Evolutionary conservation across 2,329 filamentous ascomycete genomes (phyloP), one percentile per base, ranked within the genome.

Genomic region (Coniosporium uncinatum): DNA sequence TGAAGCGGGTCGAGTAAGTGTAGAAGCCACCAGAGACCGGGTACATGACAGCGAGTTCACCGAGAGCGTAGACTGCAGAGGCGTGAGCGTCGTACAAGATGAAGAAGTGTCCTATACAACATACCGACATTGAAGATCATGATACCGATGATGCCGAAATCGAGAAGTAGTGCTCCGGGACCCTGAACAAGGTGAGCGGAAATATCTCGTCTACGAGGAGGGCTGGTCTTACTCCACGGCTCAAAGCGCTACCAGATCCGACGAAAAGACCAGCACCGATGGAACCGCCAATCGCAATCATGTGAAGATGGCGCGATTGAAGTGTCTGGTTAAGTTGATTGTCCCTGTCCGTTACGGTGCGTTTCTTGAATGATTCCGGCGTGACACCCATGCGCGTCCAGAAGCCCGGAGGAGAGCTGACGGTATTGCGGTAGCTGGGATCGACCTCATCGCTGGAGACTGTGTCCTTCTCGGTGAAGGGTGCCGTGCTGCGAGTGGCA

Each of bases 261-360:
- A 96, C 87, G 59, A 95, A 95, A 3, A 96, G 71, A 49, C 90
- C 89, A 42, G 62, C 62, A 42, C 66, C 66, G 54, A 95, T 95
- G 11, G 86, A 36, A 8, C 33, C 33, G 16, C 89, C 89, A 51
- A 96, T 95, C 14, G 91, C 91, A 71, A 96, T 96, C 91, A 96
- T 96, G 69, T 96, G 90, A 58, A 96, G 59, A 69, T 97, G 91
- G 37, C 89, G 76, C 17, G 82, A 81, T 65, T 94, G 93, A 51
- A 95, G 66, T 59, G 42, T 38, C 17, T 81, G 44, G 38, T 48
- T 41, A 11, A 42, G 32, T 32, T 49, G 46, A 45, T 57, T 55
- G 16, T 50, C 44, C 35, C 44, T 48, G 19, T 51, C 46, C 3
- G 41, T 42, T 31, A 46, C 21, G 4, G 52, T 58, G 33, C 61